phyloP scores from a whole-genome alignment of 768 basidiomycete species.

The Tubosaeta brunneosetosa region DNA sequence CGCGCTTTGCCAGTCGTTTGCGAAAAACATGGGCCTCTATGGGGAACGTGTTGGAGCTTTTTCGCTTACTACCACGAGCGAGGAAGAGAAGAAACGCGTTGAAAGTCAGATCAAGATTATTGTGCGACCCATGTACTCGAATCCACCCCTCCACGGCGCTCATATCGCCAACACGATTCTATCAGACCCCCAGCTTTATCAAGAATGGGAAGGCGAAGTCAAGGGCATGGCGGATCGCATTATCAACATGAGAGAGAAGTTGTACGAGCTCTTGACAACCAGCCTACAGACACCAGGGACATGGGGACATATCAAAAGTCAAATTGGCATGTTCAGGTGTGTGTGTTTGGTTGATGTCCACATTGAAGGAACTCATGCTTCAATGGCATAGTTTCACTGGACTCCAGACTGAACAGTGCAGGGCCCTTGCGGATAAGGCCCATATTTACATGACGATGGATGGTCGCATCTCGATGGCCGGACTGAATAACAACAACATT shows the following conservation, averaged over 20 bases:
- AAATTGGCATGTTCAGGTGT: slow-evolving; percentile 98
- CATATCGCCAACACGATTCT: slow-evolving; percentile 84
- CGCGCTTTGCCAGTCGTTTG: slow-evolving; percentile 91
- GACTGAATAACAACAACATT: slow-evolving; percentile 78
- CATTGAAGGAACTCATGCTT: slow-evolving; percentile 1
- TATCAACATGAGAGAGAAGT: slow-evolving; percentile 83
- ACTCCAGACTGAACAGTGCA: slow-evolving; percentile 71
- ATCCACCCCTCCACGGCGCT: slow-evolving; percentile 90
- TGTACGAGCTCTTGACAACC: slow-evolving; percentile 73
- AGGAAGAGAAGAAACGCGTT: slow-evolving; percentile 79
- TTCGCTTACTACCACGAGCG: slow-evolving; percentile 66
- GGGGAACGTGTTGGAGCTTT: slow-evolving; percentile 98
- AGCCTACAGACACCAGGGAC: slow-evolving; percentile 86
- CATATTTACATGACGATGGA: slow-evolving; percentile 94
- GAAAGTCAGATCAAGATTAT: slow-evolving; percentile 95
- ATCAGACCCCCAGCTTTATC: slow-evolving; percentile 65
- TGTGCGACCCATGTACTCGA: slow-evolving; percentile 96
- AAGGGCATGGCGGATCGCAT: slow-evolving; percentile 95
- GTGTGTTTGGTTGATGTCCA: slow-evolving; percentile 14
- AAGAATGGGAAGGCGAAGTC: slow-evolving; percentile 88
- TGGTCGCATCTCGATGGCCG: slow-evolving; percentile 93
- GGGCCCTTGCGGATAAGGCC: slow-evolving; percentile 78
- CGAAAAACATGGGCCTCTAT: slow-evolving; percentile 99
- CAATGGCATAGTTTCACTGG: slow-evolving; percentile 69
- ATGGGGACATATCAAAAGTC: slow-evolving; percentile 92